A percentile compares a stretch with the other conserved stretches of the same genome.
phyloP scores from a whole-genome alignment of 164 flowering plant genomes.

The Magnolia sinica region DNA sequence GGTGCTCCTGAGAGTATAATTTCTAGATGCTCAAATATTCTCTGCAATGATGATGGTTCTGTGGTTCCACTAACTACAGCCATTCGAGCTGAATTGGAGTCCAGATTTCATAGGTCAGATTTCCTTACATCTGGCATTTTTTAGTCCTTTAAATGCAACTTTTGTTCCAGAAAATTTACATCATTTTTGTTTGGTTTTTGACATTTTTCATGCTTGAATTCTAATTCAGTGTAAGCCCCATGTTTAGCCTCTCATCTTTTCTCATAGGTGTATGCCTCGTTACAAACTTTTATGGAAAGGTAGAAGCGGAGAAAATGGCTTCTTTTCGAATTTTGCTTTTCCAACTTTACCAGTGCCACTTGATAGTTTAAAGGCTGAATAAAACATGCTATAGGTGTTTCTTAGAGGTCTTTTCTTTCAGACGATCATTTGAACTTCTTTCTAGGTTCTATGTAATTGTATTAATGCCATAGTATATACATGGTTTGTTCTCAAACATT shows the following conservation, averaged over 20 bases:
- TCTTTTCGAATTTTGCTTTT: too few species aligned
- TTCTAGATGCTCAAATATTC: conserved; percentile 69
- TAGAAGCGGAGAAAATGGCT: too few species aligned
- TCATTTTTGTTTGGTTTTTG: background rate
- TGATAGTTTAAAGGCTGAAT: too few species aligned
- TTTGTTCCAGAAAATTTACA: background rate
- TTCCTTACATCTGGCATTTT: background rate
- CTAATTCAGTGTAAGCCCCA: background rate
- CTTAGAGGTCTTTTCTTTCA: too few species aligned
- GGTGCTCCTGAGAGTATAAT: conserved; percentile 99
- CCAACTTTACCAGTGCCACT: too few species aligned
- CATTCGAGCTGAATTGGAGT: conserved; percentile 63
- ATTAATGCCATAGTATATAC: too few species aligned
- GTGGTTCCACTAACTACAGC: conserved; percentile 57
- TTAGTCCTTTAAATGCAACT: background rate
- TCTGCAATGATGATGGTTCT: conserved; percentile 90
- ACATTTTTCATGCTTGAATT: background rate
- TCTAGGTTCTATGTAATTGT: too few species aligned
- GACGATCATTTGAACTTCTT: too few species aligned
- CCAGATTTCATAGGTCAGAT: conserved; percentile 68
- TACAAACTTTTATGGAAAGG: background rate
- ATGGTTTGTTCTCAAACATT: too few species aligned
- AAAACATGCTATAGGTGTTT: too few species aligned
- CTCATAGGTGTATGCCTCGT: background rate
- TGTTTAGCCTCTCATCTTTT: background rate